Conservation (phyloP, 177 flowering plant genomes). For the Vitis hybrid region DNA sequence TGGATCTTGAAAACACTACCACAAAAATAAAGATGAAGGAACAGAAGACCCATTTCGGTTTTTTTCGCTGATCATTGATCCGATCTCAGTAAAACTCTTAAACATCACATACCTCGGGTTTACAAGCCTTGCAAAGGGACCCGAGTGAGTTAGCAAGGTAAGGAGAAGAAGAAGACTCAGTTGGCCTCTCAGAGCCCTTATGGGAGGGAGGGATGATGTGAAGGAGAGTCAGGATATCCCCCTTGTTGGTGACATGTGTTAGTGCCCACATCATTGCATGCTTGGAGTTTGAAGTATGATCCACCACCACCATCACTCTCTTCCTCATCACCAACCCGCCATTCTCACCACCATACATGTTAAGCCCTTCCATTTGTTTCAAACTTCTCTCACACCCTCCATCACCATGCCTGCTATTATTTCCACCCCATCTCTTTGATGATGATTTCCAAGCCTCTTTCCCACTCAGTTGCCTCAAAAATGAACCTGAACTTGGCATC, state of each 20-base stretch:
- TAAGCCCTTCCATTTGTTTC: constrained; percentile 56
- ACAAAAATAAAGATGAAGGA: background rate
- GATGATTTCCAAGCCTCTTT: constrained; percentile 59
- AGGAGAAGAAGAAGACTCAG: constrained; percentile 23
- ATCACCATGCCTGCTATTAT: constrained; percentile 9
- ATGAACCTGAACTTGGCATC: constrained; percentile 51
- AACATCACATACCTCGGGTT: constrained; percentile 28
- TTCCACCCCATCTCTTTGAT: constrained; percentile 61
- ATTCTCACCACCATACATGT: constrained; percentile 32
- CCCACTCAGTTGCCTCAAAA: constrained; percentile 66
- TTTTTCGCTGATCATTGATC: too few species aligned
- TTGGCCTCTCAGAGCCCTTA: constrained; percentile 3
- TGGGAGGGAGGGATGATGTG: constrained; percentile 25
- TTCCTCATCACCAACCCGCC: constrained; percentile 51
- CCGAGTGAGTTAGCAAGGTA: constrained; percentile 67
- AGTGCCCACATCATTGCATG: constrained; percentile 97
- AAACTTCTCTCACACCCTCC: constrained; percentile 24
- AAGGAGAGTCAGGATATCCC: constrained; percentile 68
- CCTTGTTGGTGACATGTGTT: constrained; percentile 78
- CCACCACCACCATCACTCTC: constrained; percentile 86
- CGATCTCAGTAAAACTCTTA: background rate
- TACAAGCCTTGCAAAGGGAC: constrained; percentile 80
- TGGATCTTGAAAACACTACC: background rate
- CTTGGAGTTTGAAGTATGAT: constrained; percentile 55
- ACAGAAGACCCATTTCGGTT: background rate